Evolutionary conservation across 208 protist genomes (phyloP).

Genomic region (Trypanosoma platydactyli): DNA sequence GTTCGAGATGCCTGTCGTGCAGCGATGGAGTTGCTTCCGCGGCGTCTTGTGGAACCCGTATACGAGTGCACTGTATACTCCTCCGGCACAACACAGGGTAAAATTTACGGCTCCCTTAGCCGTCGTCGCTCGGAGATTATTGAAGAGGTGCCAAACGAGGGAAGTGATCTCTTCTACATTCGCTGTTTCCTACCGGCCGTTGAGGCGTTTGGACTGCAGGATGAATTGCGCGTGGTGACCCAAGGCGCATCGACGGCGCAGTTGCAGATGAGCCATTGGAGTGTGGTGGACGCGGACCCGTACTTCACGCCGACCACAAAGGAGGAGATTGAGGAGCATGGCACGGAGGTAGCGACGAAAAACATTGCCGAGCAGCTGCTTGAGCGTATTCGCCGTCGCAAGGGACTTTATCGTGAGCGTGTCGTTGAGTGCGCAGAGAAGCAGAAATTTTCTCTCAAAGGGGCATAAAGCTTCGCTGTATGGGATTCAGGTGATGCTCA

Average conservation of each 20-base stretch:
- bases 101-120: conserved; percentile 86
- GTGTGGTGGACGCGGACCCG: conserved; percentile 93
- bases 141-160: conserved; percentile 96
- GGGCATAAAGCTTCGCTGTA: conserved; percentile 37
- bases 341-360: conserved; percentile 84
- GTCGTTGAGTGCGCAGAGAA: conserved; percentile 88
- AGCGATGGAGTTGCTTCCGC: conserved; percentile 90
- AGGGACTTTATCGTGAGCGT: conserved; percentile 80
- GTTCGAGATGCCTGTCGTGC: conserved; percentile 93
- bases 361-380: conserved; percentile 87
- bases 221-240: conserved; percentile 93
- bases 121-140: conserved; percentile 92
- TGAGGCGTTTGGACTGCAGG: conserved; percentile 97
- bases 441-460: conserved; percentile 90
- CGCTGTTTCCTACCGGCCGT: conserved; percentile 94
- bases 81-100: conserved; percentile 76
- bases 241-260: conserved; percentile 96
- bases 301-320: conserved; percentile 96
- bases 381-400: conserved; percentile 84
- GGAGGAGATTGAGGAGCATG: conserved; percentile 96
- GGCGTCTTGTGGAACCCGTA: conserved; percentile 96
- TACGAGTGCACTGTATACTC: conserved; percentile 98
- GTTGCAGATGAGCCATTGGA: conserved; percentile 95
- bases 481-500: conserved; percentile 2
- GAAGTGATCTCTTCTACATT: conserved; percentile 96